Evolutionary conservation across 2,329 filamentous ascomycete species (phyloP).

Genomic region (Cladobotryum mycophilum): DNA sequence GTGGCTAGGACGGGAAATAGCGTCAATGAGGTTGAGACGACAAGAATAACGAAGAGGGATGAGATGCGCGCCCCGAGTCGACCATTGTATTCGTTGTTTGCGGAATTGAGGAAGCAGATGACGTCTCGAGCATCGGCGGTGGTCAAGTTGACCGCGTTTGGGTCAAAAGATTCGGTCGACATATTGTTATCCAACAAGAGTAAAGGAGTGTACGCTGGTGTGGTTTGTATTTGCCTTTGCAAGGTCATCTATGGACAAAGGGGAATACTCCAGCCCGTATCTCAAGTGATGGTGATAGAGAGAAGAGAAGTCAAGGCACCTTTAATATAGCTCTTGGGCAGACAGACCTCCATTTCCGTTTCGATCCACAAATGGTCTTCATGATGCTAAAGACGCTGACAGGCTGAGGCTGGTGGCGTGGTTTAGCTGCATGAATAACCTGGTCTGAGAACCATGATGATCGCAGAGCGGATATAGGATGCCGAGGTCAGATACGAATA

Average conservation of each 20-base stretch:
- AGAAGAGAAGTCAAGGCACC: no score
- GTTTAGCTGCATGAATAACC: background rate
- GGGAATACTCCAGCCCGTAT: no score
- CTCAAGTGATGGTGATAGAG: no score
- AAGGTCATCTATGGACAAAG: no score
- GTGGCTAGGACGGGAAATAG: conserved; percentile 62
- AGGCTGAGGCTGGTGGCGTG: background rate
- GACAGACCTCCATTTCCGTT: no score
- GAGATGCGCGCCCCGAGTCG: conserved; percentile 61
- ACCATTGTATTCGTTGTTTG: conserved; percentile 49
- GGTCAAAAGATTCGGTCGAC: background rate
- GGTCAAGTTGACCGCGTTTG: conserved; percentile 8
- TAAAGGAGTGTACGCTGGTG: no score
- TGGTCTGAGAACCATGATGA: background rate
- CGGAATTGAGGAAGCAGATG: conserved; percentile 43
- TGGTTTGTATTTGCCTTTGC: no score
- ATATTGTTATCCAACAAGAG: no score
- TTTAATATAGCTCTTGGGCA: no score
- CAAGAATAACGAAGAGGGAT: conserved; percentile 67
- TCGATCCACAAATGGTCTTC: no score
- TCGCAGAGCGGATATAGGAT: background rate
- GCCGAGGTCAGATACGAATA: background rate
- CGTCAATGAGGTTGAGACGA: conserved; percentile 54
- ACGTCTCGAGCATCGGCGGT: conserved; percentile 20
- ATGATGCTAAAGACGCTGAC: no score